These are phyloP conservation scores for Verticillium albo-atrum DNA, from an alignment of 2,329 filamentous ascomycete species.

Conservation along the genomic window DNA sequence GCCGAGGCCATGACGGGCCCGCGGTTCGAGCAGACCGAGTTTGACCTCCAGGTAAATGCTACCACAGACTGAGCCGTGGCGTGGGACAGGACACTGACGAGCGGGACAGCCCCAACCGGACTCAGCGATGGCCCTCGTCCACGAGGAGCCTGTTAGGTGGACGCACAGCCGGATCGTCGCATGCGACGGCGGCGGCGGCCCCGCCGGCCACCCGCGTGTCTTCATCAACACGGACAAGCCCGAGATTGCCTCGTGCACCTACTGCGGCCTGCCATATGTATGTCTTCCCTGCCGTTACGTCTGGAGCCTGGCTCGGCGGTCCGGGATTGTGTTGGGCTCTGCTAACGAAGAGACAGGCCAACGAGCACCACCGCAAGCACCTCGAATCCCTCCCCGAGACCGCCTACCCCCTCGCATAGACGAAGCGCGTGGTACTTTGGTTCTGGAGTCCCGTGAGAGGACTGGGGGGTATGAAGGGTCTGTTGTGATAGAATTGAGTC, in stretches of 20 bases:
- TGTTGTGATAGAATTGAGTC: conserved; percentile 1
- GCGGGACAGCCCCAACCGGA: conserved; percentile 71
- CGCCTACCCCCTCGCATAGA: conserved; percentile 68
- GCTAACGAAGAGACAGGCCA: conserved; percentile 54
- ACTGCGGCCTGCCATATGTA: conserved; percentile 93
- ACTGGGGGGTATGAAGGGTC: neutral
- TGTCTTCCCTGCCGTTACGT: conserved; percentile 28
- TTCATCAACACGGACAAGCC: conserved; percentile 99
- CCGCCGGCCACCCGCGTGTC: conserved; percentile 83
- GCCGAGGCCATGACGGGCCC: conserved; percentile 86
- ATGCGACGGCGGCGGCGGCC: conserved; percentile 90
- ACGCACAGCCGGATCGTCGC: conserved; percentile 74
- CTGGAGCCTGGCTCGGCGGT: neutral
- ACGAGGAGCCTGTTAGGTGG: conserved; percentile 93
- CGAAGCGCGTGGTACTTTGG: conserved; percentile 12
- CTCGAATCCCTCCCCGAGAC: conserved; percentile 78
- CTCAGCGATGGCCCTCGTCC: conserved; percentile 91
- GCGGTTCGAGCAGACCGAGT: conserved; percentile 95
- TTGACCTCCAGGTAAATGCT: conserved; percentile 74
- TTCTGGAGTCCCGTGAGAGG: neutral
- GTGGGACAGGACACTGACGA: neutral
- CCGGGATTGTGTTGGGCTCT: neutral
- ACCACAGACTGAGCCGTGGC: neutral
- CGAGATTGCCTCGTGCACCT: conserved; percentile 83
- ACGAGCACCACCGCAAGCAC: conserved; percentile 81